A percentile compares a stretch with the other conserved stretches of the same genome.
Conservation (phyloP, 495 filamentous ascomycete species). For the Cudoniella acicularis region DNA sequence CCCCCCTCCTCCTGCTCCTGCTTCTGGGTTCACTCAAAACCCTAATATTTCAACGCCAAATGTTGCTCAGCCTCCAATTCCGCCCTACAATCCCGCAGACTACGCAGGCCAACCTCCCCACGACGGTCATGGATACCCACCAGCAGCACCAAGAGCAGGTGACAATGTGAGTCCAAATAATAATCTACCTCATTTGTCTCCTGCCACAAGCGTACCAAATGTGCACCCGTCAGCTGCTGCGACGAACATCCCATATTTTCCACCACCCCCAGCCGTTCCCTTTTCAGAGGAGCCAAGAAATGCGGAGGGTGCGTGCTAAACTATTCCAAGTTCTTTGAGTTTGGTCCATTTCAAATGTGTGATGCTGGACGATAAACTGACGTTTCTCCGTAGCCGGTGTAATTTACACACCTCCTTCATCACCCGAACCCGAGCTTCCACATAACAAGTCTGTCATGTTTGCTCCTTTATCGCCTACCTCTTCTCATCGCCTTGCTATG, state of each 20-base stretch:
- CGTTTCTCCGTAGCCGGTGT: slow-evolving; percentile 8
- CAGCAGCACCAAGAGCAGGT: slow-evolving; percentile 13
- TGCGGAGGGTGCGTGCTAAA: slow-evolving; percentile 26
- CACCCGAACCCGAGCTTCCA: neutral
- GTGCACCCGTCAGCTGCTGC: neutral
- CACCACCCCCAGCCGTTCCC: slow-evolving; percentile 25
- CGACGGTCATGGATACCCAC: slow-evolving; percentile 19
- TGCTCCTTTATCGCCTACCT: slow-evolving; percentile 24
- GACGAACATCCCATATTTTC: slow-evolving; percentile 18
- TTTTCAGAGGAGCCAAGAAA: slow-evolving; percentile 13
- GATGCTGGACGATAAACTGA: neutral
- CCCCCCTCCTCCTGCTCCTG: slow-evolving; percentile 34
- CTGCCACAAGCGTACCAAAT: slow-evolving; percentile 1
- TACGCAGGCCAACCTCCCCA: slow-evolving; percentile 28
- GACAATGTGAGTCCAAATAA: slow-evolving; percentile 31
- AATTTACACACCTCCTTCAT: slow-evolving; percentile 10
- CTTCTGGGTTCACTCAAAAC: slow-evolving; percentile 12
- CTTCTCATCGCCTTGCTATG: slow-evolving; percentile 14
- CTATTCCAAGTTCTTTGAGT: neutral
- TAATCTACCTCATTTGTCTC: slow-evolving; percentile 10
- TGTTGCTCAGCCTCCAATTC: slow-evolving; percentile 23
- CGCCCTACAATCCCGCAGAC: slow-evolving; percentile 41
- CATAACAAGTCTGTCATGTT: slow-evolving; percentile 25
- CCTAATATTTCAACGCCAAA: slow-evolving; percentile 9
- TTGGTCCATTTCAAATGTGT: neutral